A percentile compares a stretch with the other conserved stretches of the same genome.
Evolutionary conservation across 208 protist genomes (phyloP).

Genomic region (Leishmania braziliensis): DNA sequence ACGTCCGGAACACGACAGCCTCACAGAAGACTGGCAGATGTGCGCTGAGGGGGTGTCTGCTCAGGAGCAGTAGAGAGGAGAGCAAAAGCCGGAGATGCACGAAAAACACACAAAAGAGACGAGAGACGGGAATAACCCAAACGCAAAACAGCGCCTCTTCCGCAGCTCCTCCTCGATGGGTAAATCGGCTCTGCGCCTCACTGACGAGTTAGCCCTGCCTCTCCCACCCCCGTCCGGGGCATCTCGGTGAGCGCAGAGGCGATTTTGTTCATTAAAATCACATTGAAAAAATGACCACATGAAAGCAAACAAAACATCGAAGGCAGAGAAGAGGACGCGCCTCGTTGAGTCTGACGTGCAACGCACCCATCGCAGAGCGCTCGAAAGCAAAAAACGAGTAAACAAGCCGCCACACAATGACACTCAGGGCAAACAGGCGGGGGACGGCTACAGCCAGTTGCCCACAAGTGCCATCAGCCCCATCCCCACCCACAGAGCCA

Average conservation of each 20-base stretch:
- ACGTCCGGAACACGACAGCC: no score
- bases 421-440: neutral
- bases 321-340: neutral
- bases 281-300: no score
- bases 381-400: neutral
- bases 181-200: neutral
- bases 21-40: no score
- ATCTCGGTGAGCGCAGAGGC: no score
- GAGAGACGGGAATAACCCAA: no score
- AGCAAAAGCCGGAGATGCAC: no score
- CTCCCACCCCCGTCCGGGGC: no score
- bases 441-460: slow-evolving; percentile 40
- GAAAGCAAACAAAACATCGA: neutral
- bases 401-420: neutral
- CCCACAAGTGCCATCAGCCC: slow-evolving; percentile 49
- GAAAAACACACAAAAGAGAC: no score
- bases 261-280: no score
- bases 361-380: neutral
- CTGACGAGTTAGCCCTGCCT: neutral
- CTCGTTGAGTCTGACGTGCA: neutral
- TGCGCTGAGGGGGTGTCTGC: no score
- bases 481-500: slow-evolving; percentile 48
- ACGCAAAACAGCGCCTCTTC: neutral
- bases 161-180: neutral
- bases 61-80: no score